Conservation (phyloP, 176 grass and related monocot species). For the Aegilops umbellulata region DNA sequence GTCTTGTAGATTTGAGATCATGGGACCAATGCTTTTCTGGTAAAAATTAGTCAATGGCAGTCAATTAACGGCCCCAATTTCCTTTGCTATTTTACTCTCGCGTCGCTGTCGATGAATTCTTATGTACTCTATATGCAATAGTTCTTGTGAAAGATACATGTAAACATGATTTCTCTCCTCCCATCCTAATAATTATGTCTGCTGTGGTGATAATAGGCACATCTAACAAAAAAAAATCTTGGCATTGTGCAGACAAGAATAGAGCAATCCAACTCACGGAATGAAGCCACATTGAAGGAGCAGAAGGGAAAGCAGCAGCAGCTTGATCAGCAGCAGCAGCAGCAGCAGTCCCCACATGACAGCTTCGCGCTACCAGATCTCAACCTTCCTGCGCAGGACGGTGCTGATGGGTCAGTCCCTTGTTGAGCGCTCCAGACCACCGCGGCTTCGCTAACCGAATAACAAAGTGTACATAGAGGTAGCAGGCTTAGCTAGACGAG, state of each 20-base stretch:
- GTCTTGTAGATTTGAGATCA: not conserved
- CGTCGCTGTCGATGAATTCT: not conserved
- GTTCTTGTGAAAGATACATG: not conserved
- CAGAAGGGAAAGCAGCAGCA: constrained; percentile 41
- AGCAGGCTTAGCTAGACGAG: constrained; percentile 37
- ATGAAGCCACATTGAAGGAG: constrained; percentile 16
- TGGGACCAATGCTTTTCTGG: not conserved
- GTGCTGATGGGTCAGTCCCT: constrained; percentile 32
- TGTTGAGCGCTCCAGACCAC: constrained; percentile 21
- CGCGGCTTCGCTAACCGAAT: constrained; percentile 37
- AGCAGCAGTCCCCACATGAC: constrained; percentile 6
- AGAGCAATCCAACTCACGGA: not conserved
- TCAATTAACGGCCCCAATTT: not conserved
- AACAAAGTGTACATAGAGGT: constrained; percentile 53
- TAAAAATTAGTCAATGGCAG: not conserved
- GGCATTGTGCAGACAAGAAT: constrained; percentile 36
- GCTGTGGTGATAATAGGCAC: not conserved
- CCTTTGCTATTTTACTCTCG: not conserved
- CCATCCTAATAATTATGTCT: not conserved
- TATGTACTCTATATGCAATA: not conserved
- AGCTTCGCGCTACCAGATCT: constrained; percentile 51
- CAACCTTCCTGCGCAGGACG: constrained; percentile 42
- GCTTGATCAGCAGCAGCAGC: constrained; percentile 19
- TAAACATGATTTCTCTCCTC: not conserved
- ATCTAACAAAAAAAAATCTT: constrained; percentile 23